phyloP scores from a whole-genome alignment of 208 protist species.

The Trypanosoma platydactyli region DNA sequence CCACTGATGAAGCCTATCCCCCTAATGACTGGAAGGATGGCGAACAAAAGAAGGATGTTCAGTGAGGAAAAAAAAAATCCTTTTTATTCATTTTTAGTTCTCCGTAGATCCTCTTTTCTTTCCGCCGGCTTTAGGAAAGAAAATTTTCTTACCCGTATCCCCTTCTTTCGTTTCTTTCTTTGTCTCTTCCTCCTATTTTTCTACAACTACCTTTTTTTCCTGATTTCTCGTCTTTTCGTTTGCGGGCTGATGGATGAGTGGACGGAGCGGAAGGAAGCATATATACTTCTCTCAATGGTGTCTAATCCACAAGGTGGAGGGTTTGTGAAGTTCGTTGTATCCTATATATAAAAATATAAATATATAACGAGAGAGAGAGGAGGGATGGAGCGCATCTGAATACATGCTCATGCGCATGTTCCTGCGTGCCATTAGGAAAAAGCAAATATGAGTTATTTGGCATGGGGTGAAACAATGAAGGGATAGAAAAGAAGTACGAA shows the following conservation, averaged over 20 bases:
- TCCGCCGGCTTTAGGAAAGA: too few relatives aligned
- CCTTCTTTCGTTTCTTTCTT: too few relatives aligned
- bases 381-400: neutral
- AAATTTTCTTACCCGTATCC: too few relatives aligned
- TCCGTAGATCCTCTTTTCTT: slow-evolving; percentile 17
- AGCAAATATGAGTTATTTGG: neutral
- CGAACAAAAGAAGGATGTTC: slow-evolving; percentile 41
- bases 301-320: too few relatives aligned
- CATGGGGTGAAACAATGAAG: slow-evolving; percentile 1
- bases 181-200: slow-evolving; percentile 18
- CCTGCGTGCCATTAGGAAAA: neutral
- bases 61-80: neutral
- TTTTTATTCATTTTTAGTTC: slow-evolving; percentile 6
- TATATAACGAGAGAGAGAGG: neutral
- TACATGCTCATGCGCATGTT: too few relatives aligned
- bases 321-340: too few relatives aligned
- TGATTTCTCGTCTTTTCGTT: slow-evolving; percentile 15
- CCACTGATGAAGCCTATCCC: slow-evolving; percentile 71
- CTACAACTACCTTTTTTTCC: slow-evolving; percentile 20
- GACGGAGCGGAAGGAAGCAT: too few relatives aligned
- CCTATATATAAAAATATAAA: too few relatives aligned
- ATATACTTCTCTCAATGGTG: too few relatives aligned
- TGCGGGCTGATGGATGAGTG: neutral
- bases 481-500: neutral
- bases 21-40: slow-evolving; percentile 77